These are phyloP conservation scores for Debaryomyces nepalensis DNA, from an alignment of 1,139 yeast species.

Conservation along the genomic window DNA sequence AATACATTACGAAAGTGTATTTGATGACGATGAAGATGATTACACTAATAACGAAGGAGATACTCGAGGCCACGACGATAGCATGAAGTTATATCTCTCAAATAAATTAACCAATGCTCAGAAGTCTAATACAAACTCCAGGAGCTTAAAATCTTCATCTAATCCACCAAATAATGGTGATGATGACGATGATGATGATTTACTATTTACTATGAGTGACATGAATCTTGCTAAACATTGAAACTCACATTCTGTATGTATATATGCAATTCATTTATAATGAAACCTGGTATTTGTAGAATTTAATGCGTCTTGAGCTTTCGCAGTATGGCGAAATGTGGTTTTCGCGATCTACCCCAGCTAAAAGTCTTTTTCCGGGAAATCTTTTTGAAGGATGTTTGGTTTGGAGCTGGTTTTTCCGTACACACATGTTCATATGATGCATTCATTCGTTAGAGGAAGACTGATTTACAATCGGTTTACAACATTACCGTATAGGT, in stretches of 20 bases:
- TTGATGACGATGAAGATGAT: slow-evolving; percentile 52
- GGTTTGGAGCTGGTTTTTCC: background rate
- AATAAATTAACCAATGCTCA: background rate
- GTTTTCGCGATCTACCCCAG: slow-evolving; percentile 11
- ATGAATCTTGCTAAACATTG: slow-evolving; percentile 57
- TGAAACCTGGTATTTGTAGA: too few relatives aligned
- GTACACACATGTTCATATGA: slow-evolving; percentile 1
- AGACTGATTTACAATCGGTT: slow-evolving; percentile 5
- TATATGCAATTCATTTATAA: slow-evolving; percentile 2
- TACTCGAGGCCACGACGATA: slow-evolving; percentile 6
- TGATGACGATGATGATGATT: slow-evolving; percentile 77
- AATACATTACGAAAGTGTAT: slow-evolving; percentile 54
- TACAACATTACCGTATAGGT: background rate
- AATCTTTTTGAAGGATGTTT: background rate
- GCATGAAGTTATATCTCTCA: slow-evolving; percentile 3
- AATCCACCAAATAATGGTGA: slow-evolving; percentile 18
- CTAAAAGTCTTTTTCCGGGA: slow-evolving; percentile 4
- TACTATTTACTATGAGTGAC: slow-evolving; percentile 88
- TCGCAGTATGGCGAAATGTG: background rate
- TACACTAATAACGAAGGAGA: slow-evolving; percentile 16
- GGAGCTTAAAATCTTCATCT: slow-evolving; percentile 12
- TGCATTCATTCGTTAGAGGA: slow-evolving; percentile 2
- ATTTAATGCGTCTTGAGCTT: too few relatives aligned
- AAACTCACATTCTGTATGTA: slow-evolving; percentile 3
- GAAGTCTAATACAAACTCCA: background rate